Base-by-base conservation (phyloP, 352 stramenopile species). In the Phytophthora meadii region DNA sequence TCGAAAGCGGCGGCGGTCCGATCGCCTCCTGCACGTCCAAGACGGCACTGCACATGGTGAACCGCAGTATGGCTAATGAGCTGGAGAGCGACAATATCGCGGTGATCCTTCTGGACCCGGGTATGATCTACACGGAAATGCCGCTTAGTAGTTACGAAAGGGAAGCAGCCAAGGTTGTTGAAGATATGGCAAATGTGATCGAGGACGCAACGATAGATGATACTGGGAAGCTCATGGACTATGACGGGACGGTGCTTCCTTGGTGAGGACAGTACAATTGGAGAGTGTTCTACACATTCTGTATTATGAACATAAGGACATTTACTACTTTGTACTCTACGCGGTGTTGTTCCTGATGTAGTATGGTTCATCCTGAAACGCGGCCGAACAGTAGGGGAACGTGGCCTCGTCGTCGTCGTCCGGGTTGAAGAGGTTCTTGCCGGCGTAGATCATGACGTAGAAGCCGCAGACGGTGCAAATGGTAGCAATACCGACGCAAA, bases 311-410 rank as follows among this genome's bases (percentile, higher is more conserved):
- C 24, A 49, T 17, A 39, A 19, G 10, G 24, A 41, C 25, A 49
- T 58, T 39, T 58, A 58, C 51, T 37, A 40, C 9, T 28, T 27
- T 19, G n/a, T 48, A 19, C 30, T 62, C 5, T 54, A 64, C 24
- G 19, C 45, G 8, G 48, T 67, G 14, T 22, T 52, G 37, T 70
- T 62, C 46, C 65, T 22, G 28, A 82, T 74, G 55, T 84, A 89
- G 41, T 92, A 91, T 47, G 84, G 76, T 28, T 93, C 49, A 9
- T 77, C 52, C 49, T 88, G 66, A 62, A 70, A 84, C 25, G 74
- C 72, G 2, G 62, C 62, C 14, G 79, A 55, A 60, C 84, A 92
- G 65, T 85, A 92, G 14, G 73, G 76, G 64, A 90, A 92, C 15
- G 58, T 66, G 17, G 62, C 40, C 1, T 62, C 52, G 12, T 68